Evolutionary conservation across 2,329 filamentous ascomycete species (phyloP).

Genomic region (Diaporthe sp.): DNA sequence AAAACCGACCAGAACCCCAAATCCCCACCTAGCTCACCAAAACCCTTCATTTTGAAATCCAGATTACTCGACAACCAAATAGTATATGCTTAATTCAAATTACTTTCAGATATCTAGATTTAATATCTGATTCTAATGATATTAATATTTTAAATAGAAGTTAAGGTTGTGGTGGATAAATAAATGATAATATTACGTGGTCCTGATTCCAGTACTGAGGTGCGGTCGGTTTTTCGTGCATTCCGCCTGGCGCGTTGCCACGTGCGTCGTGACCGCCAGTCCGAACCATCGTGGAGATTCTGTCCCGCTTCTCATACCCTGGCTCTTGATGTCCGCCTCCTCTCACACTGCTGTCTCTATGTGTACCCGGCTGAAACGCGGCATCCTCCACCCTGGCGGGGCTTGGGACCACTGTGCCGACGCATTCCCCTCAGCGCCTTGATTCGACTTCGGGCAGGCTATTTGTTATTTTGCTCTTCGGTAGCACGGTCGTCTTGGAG

Average conservation of each 20-base stretch:
- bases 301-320: background rate
- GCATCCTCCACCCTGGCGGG: background rate
- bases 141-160: no score
- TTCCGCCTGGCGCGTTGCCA: conserved; percentile 1
- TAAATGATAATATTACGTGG: no score
- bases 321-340: background rate
- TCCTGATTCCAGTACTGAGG: no score
- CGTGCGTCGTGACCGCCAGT: conserved; percentile 15
- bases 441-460: background rate
- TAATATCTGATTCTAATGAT: no score
- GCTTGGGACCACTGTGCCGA: conserved; percentile 1
- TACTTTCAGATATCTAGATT: no score
- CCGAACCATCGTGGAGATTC: conserved; percentile 9
- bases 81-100: no score
- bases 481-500: background rate
- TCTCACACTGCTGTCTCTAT: background rate
- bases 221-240: no score
- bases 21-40: no score
- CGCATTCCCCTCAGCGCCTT: background rate
- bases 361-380: conserved; percentile 4
- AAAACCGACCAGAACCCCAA: no score
- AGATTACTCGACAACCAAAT: no score
- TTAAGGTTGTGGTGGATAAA: no score
- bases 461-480: background rate
- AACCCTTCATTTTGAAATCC: no score